Conservation (phyloP, 2,329 filamentous ascomycete species). For the Neopestalotiopsis sp. region DNA sequence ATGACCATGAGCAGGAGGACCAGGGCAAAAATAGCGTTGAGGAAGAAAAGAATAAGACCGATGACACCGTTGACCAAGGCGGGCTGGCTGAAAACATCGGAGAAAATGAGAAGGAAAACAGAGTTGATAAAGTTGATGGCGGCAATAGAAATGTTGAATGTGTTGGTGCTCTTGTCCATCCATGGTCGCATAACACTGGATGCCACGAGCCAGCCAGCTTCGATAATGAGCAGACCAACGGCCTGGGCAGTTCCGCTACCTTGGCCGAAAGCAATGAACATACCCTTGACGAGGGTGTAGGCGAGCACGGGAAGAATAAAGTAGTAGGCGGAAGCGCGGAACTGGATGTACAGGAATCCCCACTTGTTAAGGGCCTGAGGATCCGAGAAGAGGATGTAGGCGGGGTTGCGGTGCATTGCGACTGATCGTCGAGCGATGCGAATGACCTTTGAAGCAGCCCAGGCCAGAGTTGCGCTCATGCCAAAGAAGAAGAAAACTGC, state of each 20-base stretch:
- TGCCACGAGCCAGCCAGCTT: slow-evolving; percentile 72
- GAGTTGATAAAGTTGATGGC: slow-evolving; percentile 83
- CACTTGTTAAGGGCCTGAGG: slow-evolving; percentile 86
- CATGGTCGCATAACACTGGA: slow-evolving; percentile 81
- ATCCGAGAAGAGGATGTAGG: slow-evolving; percentile 89
- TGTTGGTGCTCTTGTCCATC: slow-evolving; percentile 95
- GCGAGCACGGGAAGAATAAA: slow-evolving; percentile 77
- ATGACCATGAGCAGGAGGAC: slow-evolving; percentile 80
- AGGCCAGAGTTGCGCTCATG: slow-evolving; percentile 73
- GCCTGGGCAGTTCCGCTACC: slow-evolving; percentile 70
- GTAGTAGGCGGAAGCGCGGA: slow-evolving; percentile 87
- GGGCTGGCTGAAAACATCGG: slow-evolving; percentile 79
- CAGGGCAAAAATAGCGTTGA: slow-evolving; percentile 78
- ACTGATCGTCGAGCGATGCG: slow-evolving; percentile 81
- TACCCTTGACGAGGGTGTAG: slow-evolving; percentile 78
- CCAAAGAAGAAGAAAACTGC: slow-evolving; percentile 82
- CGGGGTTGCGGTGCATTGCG: slow-evolving; percentile 86
- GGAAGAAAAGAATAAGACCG: slow-evolving; percentile 82
- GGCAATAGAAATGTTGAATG: slow-evolving; percentile 85
- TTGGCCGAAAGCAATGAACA: slow-evolving; percentile 82
- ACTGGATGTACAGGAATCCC: slow-evolving; percentile 91
- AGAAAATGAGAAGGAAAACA: slow-evolving; percentile 82
- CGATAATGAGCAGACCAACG: slow-evolving; percentile 76
- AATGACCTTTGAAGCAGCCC: slow-evolving; percentile 83
- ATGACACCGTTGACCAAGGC: slow-evolving; percentile 80